Percentiles rank a stretch among this genome's conserved stretches.
Conservation (phyloP, 1,284 basidiomycete genomes). For the Laetiporus sulphureus region DNA sequence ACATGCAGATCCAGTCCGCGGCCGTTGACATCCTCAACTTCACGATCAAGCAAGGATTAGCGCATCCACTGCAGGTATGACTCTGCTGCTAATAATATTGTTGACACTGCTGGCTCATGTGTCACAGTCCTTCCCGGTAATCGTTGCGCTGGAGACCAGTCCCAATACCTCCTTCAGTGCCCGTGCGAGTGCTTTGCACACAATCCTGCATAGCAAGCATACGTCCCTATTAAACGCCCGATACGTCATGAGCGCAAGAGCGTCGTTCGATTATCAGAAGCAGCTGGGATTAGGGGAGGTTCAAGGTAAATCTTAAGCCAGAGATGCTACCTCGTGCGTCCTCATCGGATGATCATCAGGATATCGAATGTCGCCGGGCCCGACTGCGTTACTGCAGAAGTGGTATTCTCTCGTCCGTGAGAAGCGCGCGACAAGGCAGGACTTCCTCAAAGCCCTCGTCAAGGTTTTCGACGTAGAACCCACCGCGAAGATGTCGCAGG, state of each 20-base stretch:
- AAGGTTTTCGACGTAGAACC: slow-evolving; percentile 72
- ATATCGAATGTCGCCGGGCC: slow-evolving; percentile 47
- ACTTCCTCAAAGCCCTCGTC: slow-evolving; percentile 80
- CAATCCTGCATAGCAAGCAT: slow-evolving; percentile 84
- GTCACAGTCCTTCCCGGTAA: slow-evolving; percentile 81
- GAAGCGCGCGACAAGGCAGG: slow-evolving; percentile 77
- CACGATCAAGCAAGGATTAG: slow-evolving; percentile 91
- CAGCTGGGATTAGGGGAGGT: slow-evolving; percentile 40
- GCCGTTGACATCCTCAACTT: slow-evolving; percentile 91
- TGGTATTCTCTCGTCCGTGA: slow-evolving; percentile 93
- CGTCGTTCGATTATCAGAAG: slow-evolving; percentile 81
- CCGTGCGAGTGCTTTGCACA: slow-evolving; percentile 78
- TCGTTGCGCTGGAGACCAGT: slow-evolving; percentile 91
- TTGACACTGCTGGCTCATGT: slow-evolving; percentile 3
- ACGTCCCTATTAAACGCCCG: slow-evolving; percentile 84
- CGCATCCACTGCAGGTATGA: slow-evolving; percentile 83
- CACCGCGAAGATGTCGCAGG: slow-evolving; percentile 39
- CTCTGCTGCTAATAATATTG: not conserved
- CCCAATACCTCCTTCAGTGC: slow-evolving; percentile 53
- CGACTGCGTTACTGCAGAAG: slow-evolving; percentile 71
- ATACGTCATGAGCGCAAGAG: slow-evolving; percentile 72
- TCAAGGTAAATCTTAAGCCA: slow-evolving; percentile 34
- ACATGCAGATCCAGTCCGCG: slow-evolving; percentile 67
- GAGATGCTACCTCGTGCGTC: not conserved
- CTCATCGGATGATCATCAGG: slow-evolving; percentile 35